Conservation (phyloP, 306 rosid species). For the Lathyrus tuberosus region DNA sequence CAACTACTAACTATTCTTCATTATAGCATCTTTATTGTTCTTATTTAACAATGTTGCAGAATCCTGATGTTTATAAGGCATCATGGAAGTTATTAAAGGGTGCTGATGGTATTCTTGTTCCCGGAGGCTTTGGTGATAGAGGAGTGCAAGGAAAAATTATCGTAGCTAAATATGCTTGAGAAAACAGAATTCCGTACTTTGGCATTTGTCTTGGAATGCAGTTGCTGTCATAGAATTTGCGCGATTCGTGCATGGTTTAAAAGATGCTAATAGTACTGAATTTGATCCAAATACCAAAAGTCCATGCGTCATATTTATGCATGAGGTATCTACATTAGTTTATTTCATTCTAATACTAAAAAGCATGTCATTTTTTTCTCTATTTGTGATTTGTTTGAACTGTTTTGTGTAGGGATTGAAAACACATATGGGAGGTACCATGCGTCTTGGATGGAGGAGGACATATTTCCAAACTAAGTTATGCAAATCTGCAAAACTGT, state of each 20-base stretch:
- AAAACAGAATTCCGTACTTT: constrained; percentile 78
- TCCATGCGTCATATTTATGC: constrained; percentile 89
- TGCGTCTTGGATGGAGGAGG: constrained; percentile 95
- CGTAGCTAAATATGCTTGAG: constrained; percentile 87
- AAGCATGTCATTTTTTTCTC: neutral
- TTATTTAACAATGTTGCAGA: constrained; percentile 54
- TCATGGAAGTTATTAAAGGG: constrained; percentile 89
- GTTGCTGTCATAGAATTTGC: constrained; percentile 89
- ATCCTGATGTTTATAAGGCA: constrained; percentile 67
- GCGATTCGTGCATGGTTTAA: constrained; percentile 72
- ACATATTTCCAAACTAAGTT: constrained; percentile 69
- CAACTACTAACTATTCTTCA: constrained; percentile 12
- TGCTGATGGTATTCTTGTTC: constrained; percentile 91
- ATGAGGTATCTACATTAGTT: constrained; percentile 69
- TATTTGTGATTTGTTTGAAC: constrained; percentile 20
- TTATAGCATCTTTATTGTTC: constrained; percentile 18
- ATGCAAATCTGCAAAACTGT: constrained; percentile 89
- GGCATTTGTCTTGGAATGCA: constrained; percentile 98
- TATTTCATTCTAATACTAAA: constrained; percentile 2
- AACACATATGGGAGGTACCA: constrained; percentile 96
- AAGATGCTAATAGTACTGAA: constrained; percentile 88
- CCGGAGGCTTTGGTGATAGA: constrained; percentile 95
- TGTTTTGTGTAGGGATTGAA: constrained; percentile 72
- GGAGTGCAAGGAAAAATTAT: constrained; percentile 90
- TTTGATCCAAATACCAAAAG: constrained; percentile 68